These are phyloP conservation scores for Trichoderma reesei DNA, from an alignment of 495 filamentous ascomycete species.

Conservation along the genomic window DNA sequence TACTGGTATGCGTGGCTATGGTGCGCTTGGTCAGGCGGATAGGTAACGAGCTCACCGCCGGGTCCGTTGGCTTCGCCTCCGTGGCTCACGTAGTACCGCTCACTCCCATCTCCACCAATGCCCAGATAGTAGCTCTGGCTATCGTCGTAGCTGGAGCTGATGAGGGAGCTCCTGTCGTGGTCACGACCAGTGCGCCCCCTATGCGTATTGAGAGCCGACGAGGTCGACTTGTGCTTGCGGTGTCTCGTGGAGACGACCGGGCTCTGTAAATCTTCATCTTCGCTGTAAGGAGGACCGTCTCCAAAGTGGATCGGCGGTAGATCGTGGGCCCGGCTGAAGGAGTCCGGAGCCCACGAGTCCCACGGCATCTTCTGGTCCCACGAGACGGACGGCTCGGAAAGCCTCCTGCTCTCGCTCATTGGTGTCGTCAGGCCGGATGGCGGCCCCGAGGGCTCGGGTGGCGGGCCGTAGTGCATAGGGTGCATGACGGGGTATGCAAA, in stretches of 20 bases:
- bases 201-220: constrained; percentile 27
- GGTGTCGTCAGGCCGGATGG: constrained; percentile 75
- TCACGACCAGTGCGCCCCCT: constrained; percentile 36
- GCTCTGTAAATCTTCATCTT: constrained; percentile 91
- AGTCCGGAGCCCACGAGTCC: constrained; percentile 36
- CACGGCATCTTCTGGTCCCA: constrained; percentile 51
- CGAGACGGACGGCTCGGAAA: constrained; percentile 68
- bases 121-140: constrained; percentile 55
- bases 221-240: constrained; percentile 72
- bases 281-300: constrained; percentile 92
- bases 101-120: constrained; percentile 61
- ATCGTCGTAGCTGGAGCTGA: constrained; percentile 34
- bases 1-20: constrained; percentile 43
- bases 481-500: constrained; percentile 83
- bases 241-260: constrained; percentile 72
- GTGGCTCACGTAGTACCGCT: constrained; percentile 68
- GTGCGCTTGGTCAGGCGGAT: constrained; percentile 48
- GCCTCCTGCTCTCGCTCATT: constrained; percentile 64
- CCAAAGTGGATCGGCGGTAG: constrained; percentile 77
- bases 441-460: constrained; percentile 55
- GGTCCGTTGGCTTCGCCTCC: constrained; percentile 60
- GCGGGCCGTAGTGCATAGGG: constrained; percentile 88
- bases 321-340: constrained; percentile 44
- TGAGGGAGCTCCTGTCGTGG: constrained; percentile 25
- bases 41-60: constrained; percentile 72